A percentile compares a stretch with the other conserved stretches of the same genome.
Evolutionary conservation across 1,139 yeast genomes (phyloP).

Genomic region (Magnusiomyces tetraspermus): DNA sequence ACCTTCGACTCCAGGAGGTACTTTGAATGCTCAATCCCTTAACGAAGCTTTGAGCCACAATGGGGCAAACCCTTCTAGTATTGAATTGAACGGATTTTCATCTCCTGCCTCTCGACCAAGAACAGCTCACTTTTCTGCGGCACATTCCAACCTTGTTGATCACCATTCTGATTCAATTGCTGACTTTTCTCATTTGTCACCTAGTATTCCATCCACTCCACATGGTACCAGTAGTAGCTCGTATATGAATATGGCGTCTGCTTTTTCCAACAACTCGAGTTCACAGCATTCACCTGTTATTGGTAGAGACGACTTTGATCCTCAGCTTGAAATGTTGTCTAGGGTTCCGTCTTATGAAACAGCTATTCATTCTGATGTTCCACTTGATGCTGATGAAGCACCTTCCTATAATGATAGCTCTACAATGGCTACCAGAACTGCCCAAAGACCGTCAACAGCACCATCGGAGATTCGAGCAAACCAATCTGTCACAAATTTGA

Average conservation of each 20-base stretch:
- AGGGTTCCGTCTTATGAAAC: conserved; percentile 77
- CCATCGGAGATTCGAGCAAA: neutral
- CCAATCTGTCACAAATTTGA: neutral
- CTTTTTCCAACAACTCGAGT: neutral
- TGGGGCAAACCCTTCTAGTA: neutral
- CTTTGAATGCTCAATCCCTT: too few species aligned
- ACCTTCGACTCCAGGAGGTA: neutral
- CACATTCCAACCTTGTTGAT: neutral
- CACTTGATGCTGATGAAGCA: conserved; percentile 24
- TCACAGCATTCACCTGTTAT: neutral
- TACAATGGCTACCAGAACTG: neutral
- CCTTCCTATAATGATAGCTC: conserved; percentile 24
- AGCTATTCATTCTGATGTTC: conserved; percentile 39
- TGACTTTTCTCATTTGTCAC: neutral
- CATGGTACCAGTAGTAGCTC: too few species aligned
- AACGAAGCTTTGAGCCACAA: too few species aligned
- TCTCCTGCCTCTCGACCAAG: neutral
- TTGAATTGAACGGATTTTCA: too few species aligned
- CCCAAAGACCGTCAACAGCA: neutral
- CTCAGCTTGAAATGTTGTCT: conserved; percentile 33
- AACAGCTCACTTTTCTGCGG: neutral
- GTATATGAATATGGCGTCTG: neutral
- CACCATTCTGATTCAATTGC: neutral
- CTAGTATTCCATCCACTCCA: neutral
- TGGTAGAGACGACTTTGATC: neutral